Evolutionary conservation across 2,329 filamentous ascomycete species (phyloP).

Genomic region (Fusarium vanettenii): DNA sequence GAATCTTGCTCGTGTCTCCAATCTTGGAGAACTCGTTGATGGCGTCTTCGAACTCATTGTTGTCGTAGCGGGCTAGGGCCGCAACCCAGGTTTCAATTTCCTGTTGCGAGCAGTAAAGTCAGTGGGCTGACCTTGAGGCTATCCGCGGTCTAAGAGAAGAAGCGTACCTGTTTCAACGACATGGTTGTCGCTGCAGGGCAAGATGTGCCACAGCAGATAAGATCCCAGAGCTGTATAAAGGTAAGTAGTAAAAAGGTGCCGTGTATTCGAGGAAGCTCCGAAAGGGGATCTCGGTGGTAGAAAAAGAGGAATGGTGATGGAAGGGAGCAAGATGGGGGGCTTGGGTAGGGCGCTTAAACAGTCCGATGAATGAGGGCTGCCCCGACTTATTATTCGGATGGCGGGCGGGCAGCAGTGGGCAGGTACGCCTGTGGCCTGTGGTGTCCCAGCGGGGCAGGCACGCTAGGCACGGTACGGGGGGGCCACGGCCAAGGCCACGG

Average conservation of each 20-base stretch:
- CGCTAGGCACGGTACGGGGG: conserved; percentile 41
- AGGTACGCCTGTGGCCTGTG: conserved; percentile 30
- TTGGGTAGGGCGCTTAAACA: conserved; percentile 40
- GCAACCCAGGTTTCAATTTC: conserved; percentile 99
- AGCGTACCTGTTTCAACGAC: conserved; percentile 70
- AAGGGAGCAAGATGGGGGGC: conserved; percentile 36
- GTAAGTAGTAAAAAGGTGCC: conserved; percentile 8
- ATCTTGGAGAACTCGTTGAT: conserved; percentile 87
- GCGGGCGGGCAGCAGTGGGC: conserved; percentile 31
- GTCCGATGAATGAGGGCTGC: conserved; percentile 36
- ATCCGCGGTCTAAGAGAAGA: background rate
- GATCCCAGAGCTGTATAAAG: background rate
- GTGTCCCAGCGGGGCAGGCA: conserved; percentile 31
- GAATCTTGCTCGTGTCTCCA: conserved; percentile 94
- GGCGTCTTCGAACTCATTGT: conserved; percentile 95
- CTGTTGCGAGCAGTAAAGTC: conserved; percentile 57
- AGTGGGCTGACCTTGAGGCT: conserved; percentile 24
- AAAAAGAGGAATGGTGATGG: conserved; percentile 29
- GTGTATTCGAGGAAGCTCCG: conserved; percentile 14
- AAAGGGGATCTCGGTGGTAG: conserved; percentile 21
- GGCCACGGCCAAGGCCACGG: conserved; percentile 24
- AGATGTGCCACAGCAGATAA: conserved; percentile 32
- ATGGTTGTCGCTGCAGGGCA: conserved; percentile 53
- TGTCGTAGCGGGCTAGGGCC: conserved; percentile 92
- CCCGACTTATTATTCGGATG: conserved; percentile 44